Conservation (phyloP, 1,284 basidiomycete genomes). For the Pseudozyma thailandica region DNA sequence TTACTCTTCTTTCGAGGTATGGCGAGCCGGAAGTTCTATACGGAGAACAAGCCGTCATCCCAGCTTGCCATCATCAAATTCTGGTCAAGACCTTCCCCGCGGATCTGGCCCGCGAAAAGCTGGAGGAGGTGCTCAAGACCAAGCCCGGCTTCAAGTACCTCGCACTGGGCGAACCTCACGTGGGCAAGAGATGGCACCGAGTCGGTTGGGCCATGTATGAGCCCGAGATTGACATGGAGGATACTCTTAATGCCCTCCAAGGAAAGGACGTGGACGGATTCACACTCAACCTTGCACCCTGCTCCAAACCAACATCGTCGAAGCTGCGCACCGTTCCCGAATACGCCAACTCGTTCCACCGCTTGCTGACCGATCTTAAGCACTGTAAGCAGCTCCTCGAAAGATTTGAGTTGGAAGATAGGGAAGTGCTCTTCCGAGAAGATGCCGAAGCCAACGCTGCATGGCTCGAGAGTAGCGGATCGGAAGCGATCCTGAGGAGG, state of each 20-base stretch:
- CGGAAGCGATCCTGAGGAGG: constrained; percentile 42
- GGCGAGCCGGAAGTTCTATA: constrained; percentile 36
- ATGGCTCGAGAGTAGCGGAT: constrained; percentile 40
- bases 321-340: constrained; percentile 58
- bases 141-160: constrained; percentile 59
- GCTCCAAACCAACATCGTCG: constrained; percentile 54
- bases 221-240: constrained; percentile 48
- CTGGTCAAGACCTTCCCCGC: constrained; percentile 57
- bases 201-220: constrained; percentile 64
- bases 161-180: constrained; percentile 61
- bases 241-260: constrained; percentile 49
- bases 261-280: constrained; percentile 50
- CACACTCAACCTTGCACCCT: constrained; percentile 53
- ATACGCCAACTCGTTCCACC: constrained; percentile 51
- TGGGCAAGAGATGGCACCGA: constrained; percentile 53
- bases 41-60: constrained; percentile 50
- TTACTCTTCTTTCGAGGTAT: constrained; percentile 41
- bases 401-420: constrained; percentile 54
- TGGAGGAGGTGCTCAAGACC: constrained; percentile 53
- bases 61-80: constrained; percentile 53
- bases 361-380: constrained; percentile 51
- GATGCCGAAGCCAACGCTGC: constrained; percentile 15
- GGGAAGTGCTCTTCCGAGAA: constrained; percentile 39
- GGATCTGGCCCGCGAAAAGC: constrained; percentile 40
- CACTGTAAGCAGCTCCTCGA: constrained; percentile 54